These are phyloP conservation scores for Pleurotus pulmonarius DNA, from an alignment of 768 basidiomycete genomes.

Conservation along the genomic window DNA sequence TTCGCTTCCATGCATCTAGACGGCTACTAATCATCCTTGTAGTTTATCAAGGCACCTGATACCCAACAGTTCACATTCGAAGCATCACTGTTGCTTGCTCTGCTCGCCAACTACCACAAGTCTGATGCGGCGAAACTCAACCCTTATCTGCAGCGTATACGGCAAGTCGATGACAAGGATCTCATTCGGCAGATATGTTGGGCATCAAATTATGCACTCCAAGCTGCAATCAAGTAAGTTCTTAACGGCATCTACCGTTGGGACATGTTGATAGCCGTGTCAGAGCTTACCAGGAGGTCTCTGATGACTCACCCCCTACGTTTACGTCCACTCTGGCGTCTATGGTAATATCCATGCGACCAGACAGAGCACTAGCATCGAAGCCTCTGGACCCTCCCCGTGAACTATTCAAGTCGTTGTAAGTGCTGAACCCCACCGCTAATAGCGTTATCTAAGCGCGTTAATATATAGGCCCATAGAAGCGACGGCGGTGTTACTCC, in stretches of 20 bases:
- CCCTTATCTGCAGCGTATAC: constrained; percentile 55
- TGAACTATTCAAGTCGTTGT: constrained; percentile 44
- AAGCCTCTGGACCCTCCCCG: constrained; percentile 42
- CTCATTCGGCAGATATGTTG: constrained; percentile 57
- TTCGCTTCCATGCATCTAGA: constrained; percentile 4
- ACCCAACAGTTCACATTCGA: constrained; percentile 59
- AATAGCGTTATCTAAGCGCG: too few relatives aligned
- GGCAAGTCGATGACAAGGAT: constrained; percentile 40
- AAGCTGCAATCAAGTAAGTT: constrained; percentile 46
- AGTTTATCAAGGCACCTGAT: constrained; percentile 56
- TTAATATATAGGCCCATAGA: constrained; percentile 51
- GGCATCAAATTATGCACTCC: constrained; percentile 51
- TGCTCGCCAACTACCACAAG: constrained; percentile 70
- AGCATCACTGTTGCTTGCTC: constrained; percentile 52
- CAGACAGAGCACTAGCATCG: constrained; percentile 48
- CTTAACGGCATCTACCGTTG: background rate
- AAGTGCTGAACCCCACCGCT: too few relatives aligned
- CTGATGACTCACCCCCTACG: constrained; percentile 47
- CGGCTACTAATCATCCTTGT: background rate
- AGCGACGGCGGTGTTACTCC: constrained; percentile 53
- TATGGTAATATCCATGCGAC: constrained; percentile 48
- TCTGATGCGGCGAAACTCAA: constrained; percentile 70
- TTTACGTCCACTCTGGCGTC: constrained; percentile 49
- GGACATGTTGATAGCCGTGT: background rate
- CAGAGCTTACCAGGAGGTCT: constrained; percentile 56